Percentiles rank a stretch among this genome's conserved stretches.
Conservation (phyloP, 441 rosid genomes). For the Brassica hybrid region DNA sequence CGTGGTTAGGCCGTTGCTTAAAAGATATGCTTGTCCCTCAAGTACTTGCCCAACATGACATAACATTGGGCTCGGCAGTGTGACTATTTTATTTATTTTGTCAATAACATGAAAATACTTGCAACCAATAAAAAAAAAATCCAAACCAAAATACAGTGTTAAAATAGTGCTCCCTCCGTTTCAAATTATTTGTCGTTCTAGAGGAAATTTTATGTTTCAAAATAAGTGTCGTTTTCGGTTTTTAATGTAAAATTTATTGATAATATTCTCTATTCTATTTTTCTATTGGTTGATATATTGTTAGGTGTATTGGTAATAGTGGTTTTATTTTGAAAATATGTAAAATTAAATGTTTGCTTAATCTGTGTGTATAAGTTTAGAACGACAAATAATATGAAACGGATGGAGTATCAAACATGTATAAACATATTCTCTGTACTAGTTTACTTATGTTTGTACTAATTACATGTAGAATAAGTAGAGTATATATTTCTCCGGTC, state of each 20-base stretch:
- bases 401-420: background rate
- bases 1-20: slow-evolving; percentile 34
- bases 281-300: no score
- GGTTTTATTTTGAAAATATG: no score
- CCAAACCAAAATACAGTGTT: background rate
- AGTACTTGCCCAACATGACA: slow-evolving; percentile 17
- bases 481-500: background rate
- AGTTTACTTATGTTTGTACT: background rate
- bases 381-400: no score
- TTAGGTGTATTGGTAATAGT: no score
- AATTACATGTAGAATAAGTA: background rate
- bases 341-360: no score
- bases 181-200: no score
- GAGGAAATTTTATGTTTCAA: no score
- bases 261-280: no score
- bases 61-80: slow-evolving; percentile 8
- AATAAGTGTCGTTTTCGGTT: no score
- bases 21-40: slow-evolving; percentile 22
- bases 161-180: no score
- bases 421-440: background rate
- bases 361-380: no score
- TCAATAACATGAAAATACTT: background rate
- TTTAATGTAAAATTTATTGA: no score
- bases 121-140: background rate
- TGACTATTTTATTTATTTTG: background rate